A percentile compares a stretch with the other conserved stretches of the same genome.
These are phyloP conservation scores for Phytopythium litorale DNA, from an alignment of 352 stramenopile genomes.

Conservation along the genomic window DNA sequence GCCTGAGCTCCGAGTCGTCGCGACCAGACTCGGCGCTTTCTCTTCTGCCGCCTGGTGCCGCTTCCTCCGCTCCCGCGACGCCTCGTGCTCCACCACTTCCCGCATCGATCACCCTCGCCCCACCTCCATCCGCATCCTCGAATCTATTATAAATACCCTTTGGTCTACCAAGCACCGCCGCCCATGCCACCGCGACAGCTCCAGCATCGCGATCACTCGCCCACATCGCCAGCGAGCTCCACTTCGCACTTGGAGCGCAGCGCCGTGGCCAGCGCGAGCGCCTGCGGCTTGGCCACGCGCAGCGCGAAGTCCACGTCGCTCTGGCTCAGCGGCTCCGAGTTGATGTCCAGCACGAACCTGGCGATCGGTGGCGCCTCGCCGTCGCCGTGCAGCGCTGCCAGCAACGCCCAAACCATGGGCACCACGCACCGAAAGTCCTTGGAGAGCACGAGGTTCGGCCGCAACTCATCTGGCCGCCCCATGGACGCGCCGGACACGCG, in stretches of 20 bases:
- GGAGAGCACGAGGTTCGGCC: constrained; percentile 31
- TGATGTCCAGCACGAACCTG: constrained; percentile 21
- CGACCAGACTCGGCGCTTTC: not conserved
- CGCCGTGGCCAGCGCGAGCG: constrained; percentile 21
- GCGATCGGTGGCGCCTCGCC: constrained; percentile 36
- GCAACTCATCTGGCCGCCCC: constrained; percentile 39
- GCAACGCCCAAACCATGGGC: constrained; percentile 71
- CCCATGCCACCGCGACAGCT: not conserved
- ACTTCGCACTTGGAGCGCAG: constrained; percentile 41
- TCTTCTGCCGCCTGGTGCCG: not conserved
- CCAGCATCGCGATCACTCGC: not conserved
- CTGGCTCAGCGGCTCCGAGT: constrained; percentile 14
- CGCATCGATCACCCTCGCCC: not conserved
- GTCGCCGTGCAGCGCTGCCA: constrained; percentile 56
- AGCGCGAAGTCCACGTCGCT: constrained; percentile 18
- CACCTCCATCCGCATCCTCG: not conserved
- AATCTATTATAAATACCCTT: not conserved
- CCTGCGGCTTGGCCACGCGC: constrained; percentile 25
- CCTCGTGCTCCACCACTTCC: not conserved
- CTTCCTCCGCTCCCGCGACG: not conserved
- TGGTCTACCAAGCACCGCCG: not conserved
- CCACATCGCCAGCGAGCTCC: constrained; percentile 1
- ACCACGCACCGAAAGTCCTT: constrained; percentile 70
- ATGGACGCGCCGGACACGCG: constrained; percentile 11
- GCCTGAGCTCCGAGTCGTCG: not conserved